Evolutionary conservation across 2,329 filamentous ascomycete genomes (phyloP).

Genomic region (Fusarium austroafricanum): DNA sequence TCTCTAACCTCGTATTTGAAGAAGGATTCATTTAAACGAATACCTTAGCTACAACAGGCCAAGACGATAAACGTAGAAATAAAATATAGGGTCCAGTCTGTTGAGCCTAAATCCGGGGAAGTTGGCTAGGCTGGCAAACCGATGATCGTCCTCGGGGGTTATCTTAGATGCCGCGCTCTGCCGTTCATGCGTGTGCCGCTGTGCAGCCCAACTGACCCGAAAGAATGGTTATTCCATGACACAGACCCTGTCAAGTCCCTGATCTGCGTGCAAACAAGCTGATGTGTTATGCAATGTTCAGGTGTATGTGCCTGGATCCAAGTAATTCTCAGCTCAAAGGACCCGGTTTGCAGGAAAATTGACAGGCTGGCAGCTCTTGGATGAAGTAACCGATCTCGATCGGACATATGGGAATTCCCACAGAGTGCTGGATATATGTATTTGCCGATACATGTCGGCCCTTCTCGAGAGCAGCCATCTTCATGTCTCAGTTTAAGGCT

Average conservation of each 20-base stretch:
- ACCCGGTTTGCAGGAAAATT: not conserved
- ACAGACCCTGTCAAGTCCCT: not conserved
- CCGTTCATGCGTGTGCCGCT: not conserved
- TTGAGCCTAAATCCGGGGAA: not conserved
- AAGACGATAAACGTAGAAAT: no score
- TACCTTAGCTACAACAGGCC: no score
- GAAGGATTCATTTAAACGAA: not conserved
- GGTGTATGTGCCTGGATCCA: not conserved
- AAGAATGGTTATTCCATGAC: not conserved
- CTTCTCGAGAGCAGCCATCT: not conserved
- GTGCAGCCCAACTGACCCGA: not conserved
- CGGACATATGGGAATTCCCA: not conserved
- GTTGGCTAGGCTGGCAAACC: not conserved
- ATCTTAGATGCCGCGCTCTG: not conserved
- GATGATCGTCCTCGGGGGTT: not conserved
- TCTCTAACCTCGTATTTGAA: not conserved
- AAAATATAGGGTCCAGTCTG: not conserved
- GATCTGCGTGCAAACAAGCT: not conserved
- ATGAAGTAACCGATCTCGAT: not conserved
- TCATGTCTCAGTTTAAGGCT: not conserved
- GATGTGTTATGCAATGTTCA: no score
- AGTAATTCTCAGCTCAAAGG: no score
- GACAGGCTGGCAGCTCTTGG: not conserved
- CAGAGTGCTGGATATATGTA: fast-evolving
- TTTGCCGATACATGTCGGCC: not conserved